These are phyloP conservation scores for Neopestalotiopsis sp. DNA, from an alignment of 2,329 filamentous ascomycete species.

Conservation along the genomic window DNA sequence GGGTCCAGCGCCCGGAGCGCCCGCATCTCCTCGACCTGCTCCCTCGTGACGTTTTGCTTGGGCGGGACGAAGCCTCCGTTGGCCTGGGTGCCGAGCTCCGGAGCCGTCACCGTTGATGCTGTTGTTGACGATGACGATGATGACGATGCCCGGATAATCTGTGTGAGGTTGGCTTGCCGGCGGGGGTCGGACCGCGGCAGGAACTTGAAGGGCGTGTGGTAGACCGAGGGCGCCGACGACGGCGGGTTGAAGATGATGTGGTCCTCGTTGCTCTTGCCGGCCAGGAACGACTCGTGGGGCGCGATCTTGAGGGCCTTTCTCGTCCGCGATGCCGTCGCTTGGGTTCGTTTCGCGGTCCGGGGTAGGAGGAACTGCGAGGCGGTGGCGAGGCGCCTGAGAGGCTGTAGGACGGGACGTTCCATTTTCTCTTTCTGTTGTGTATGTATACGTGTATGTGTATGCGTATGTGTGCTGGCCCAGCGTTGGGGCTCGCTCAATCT, in stretches of 20 bases:
- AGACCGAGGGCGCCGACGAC: slow-evolving; percentile 58
- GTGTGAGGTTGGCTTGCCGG: slow-evolving; percentile 52
- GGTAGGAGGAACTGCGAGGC: slow-evolving; percentile 20
- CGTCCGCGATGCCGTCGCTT: slow-evolving; percentile 56
- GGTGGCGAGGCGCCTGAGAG: slow-evolving; percentile 7
- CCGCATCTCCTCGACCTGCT: slow-evolving; percentile 66
- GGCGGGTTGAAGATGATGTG: slow-evolving; percentile 64
- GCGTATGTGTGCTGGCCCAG: no score
- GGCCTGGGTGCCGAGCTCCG: slow-evolving; percentile 1
- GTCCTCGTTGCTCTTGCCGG: slow-evolving; percentile 29
- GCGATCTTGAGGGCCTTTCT: slow-evolving; percentile 63
- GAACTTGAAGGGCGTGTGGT: slow-evolving; percentile 71
- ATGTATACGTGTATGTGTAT: background rate
- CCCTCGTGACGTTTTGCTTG: slow-evolving; percentile 56
- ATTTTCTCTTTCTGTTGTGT: background rate
- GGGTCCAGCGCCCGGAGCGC: slow-evolving; percentile 58
- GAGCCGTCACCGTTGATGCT: background rate
- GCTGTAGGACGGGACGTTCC: slow-evolving; percentile 20
- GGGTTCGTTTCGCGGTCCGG: slow-evolving; percentile 46
- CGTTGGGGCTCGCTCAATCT: no score
- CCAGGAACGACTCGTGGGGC: slow-evolving; percentile 64
- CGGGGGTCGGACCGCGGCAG: slow-evolving; percentile 62
- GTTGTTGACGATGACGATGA: slow-evolving; percentile 18
- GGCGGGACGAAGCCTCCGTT: slow-evolving; percentile 14
- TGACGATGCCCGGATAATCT: slow-evolving; percentile 44